These are phyloP conservation scores for Alternaria atra DNA, from an alignment of 2,329 filamentous ascomycete genomes.

Conservation along the genomic window DNA sequence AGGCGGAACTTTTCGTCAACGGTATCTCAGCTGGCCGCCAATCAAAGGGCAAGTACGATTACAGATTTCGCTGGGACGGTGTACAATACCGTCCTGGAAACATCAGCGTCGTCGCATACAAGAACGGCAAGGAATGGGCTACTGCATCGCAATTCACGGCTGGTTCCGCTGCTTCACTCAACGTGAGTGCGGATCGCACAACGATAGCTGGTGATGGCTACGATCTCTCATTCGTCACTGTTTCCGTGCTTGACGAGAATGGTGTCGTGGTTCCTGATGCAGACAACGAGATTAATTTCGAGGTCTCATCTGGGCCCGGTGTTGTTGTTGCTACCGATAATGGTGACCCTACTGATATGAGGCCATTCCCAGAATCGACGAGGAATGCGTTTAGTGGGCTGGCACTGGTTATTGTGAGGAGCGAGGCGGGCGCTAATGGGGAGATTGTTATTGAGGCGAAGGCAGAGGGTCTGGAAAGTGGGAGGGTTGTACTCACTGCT, in stretches of 20 bases:
- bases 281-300: slow-evolving; percentile 56
- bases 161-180: slow-evolving; percentile 52
- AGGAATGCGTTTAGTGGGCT: slow-evolving; percentile 39
- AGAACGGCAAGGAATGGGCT: slow-evolving; percentile 60
- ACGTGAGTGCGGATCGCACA: slow-evolving; percentile 54
- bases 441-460: slow-evolving; percentile 24
- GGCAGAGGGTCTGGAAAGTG: slow-evolving; percentile 13
- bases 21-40: slow-evolving; percentile 57
- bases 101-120: slow-evolving; percentile 59
- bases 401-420: slow-evolving; percentile 37
- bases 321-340: slow-evolving; percentile 51
- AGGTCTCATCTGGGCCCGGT: slow-evolving; percentile 52
- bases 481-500: slow-evolving; percentile 14
- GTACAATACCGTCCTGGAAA: slow-evolving; percentile 61
- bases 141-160: slow-evolving; percentile 54
- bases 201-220: slow-evolving; percentile 53
- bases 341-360: slow-evolving; percentile 36
- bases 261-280: slow-evolving; percentile 58
- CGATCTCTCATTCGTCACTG: slow-evolving; percentile 60
- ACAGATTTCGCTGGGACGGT: slow-evolving; percentile 64
- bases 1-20: slow-evolving; percentile 66
- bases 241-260: slow-evolving; percentile 56
- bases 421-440: slow-evolving; percentile 16
- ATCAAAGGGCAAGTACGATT: slow-evolving; percentile 50
- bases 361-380: slow-evolving; percentile 29